These are phyloP conservation scores for Alternaria gansuensis DNA, from an alignment of 2,329 filamentous ascomycete genomes.

Conservation along the genomic window DNA sequence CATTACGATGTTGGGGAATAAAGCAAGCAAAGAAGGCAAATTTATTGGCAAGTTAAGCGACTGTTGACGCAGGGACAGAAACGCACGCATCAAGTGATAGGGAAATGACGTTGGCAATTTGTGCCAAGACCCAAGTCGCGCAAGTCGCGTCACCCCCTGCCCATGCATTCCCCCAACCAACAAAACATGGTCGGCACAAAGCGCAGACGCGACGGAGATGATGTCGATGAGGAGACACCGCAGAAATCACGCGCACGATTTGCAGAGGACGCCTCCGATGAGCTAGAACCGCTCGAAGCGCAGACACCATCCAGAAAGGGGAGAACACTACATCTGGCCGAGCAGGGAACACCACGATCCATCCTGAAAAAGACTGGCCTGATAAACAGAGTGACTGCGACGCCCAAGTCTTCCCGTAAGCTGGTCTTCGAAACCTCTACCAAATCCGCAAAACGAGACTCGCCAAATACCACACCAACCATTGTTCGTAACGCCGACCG, in stretches of 20 bases:
- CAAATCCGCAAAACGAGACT: constrained; percentile 48
- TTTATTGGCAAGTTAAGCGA: neutral
- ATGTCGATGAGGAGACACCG: constrained; percentile 35
- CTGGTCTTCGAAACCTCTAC: constrained; percentile 59
- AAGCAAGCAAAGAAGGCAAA: neutral
- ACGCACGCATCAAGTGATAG: neutral
- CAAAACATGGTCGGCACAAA: constrained; percentile 45
- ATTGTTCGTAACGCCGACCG: constrained; percentile 77
- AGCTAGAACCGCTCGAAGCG: constrained; percentile 34
- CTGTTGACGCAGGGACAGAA: neutral
- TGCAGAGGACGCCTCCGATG: constrained; percentile 25
- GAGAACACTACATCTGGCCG: constrained; percentile 32
- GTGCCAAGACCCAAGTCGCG: constrained; percentile 31
- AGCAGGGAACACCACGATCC: constrained; percentile 45
- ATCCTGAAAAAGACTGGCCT: constrained; percentile 46
- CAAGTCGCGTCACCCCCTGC: constrained; percentile 33
- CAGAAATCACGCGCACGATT: constrained; percentile 39
- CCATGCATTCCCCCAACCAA: constrained; percentile 16
- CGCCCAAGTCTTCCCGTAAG: constrained; percentile 57
- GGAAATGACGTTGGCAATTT: neutral
- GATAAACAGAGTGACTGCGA: constrained; percentile 40
- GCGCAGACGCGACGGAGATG: constrained; percentile 41
- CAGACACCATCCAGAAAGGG: constrained; percentile 46
- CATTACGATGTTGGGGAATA: neutral
- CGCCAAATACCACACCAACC: constrained; percentile 64